Evolutionary conservation across 73 alveolate genomes (phyloP).

Genomic region (Durusdinium trenchii): DNA sequence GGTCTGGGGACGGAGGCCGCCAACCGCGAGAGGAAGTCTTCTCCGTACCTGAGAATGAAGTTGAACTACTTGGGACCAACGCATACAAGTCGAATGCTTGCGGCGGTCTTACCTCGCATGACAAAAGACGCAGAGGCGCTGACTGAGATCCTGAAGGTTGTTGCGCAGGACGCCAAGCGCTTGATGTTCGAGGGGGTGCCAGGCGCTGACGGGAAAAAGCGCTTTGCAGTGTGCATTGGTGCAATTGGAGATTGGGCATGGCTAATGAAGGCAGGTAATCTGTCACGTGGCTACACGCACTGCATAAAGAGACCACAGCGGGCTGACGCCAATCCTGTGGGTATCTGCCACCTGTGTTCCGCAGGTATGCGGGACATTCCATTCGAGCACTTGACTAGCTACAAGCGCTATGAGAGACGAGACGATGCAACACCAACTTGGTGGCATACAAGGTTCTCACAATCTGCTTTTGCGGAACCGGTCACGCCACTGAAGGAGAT

Average conservation of each 20-base stretch:
- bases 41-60: not conserved
- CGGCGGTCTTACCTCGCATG: not conserved
- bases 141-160: not conserved
- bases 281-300: not conserved
- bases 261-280: not conserved
- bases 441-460: not conserved
- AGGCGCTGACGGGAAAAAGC: not conserved
- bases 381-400: not conserved
- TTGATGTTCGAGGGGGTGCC: not conserved
- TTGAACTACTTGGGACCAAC: conserved; percentile 18
- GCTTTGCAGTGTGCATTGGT: not conserved
- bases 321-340: not conserved
- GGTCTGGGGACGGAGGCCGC: not conserved
- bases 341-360: not conserved
- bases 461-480: not conserved
- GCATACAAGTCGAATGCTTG: not conserved
- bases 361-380: not conserved
- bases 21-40: not conserved
- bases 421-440: not conserved
- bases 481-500: not conserved
- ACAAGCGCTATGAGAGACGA: no score
- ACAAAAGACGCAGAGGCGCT: not conserved
- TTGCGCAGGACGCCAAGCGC: not conserved
- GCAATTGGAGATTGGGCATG: not conserved
- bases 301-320: not conserved